These are phyloP conservation scores for Umbilicus rupestris DNA, from an alignment of 164 flowering plant genomes.

Conservation along the genomic window DNA sequence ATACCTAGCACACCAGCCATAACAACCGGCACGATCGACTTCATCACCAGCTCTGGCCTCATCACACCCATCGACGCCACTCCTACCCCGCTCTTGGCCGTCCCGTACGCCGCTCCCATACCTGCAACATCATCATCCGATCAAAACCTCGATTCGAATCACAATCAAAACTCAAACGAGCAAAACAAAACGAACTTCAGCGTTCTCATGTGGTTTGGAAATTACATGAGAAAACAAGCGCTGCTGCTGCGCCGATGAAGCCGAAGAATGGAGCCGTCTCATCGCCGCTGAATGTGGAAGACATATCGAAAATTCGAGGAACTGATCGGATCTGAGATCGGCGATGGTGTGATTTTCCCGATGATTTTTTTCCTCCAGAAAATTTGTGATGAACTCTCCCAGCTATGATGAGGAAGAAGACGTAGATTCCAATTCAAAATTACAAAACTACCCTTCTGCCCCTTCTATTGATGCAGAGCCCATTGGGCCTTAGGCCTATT, in stretches of 20 bases:
- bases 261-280: slow-evolving; percentile 1
- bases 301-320: background rate
- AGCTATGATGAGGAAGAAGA: too few species aligned
- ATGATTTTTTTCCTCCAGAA: too few species aligned
- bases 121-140: slow-evolving; percentile 24
- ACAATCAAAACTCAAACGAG: background rate
- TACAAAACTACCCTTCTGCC: too few species aligned
- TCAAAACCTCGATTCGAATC: background rate
- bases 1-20: slow-evolving; percentile 93
- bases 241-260: background rate
- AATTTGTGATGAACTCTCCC: too few species aligned
- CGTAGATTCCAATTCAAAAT: too few species aligned
- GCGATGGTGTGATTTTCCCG: too few species aligned
- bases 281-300: slow-evolving; percentile 5
- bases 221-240: slow-evolving; percentile 1
- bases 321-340: background rate
- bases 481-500: too few species aligned
- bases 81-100: slow-evolving; percentile 87
- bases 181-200: too few species aligned
- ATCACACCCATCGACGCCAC: slow-evolving; percentile 91
- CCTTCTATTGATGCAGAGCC: too few species aligned
- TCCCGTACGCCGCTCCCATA: slow-evolving; percentile 98
- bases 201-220: too few species aligned
- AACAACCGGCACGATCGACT: slow-evolving; percentile 83
- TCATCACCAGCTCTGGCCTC: slow-evolving; percentile 90